Percentiles rank a stretch among this genome's conserved stretches.
Evolutionary conservation across 805 yeast species (phyloP).

Genomic region (Ogataea dorogensis): DNA sequence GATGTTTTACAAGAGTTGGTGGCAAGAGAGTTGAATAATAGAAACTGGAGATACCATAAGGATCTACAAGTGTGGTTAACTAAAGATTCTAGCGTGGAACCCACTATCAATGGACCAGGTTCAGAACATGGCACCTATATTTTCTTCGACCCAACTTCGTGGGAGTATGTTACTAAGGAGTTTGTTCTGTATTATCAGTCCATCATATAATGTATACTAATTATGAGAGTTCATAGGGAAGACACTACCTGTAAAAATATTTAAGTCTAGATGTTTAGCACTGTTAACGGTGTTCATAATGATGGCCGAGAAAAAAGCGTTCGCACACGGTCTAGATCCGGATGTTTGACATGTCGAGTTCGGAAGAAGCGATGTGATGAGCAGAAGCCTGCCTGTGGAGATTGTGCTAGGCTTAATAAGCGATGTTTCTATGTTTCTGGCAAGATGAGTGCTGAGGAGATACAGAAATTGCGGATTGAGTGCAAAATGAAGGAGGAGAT

Average conservation of each 20-base stretch:
- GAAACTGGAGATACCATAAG: constrained; percentile 98
- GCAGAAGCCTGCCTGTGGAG: constrained; percentile 47
- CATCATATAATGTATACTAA: constrained; percentile 26
- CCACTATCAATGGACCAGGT: constrained; percentile 72
- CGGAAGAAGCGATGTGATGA: constrained; percentile 62
- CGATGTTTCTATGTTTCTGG: constrained; percentile 48
- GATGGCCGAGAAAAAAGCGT: too few species aligned
- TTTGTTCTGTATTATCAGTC: constrained; percentile 52
- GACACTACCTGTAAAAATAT: constrained; percentile 7
- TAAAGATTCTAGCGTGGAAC: constrained; percentile 87
- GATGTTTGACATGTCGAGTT: constrained; percentile 67
- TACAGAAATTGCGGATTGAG: constrained; percentile 34
- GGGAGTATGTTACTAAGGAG: constrained; percentile 88
- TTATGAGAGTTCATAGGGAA: constrained; percentile 5
- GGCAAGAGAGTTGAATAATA: constrained; percentile 81
- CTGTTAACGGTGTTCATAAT: too few species aligned
- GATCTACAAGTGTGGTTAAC: constrained; percentile 96
- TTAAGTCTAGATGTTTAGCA: too few species aligned
- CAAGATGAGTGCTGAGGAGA: constrained; percentile 42
- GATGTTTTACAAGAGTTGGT: constrained; percentile 93
- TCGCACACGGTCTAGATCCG: constrained; percentile 47
- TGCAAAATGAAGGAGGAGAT: constrained; percentile 41
- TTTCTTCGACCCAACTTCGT: constrained; percentile 90
- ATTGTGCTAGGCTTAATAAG: constrained; percentile 45
- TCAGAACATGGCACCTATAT: constrained; percentile 92